phyloP scores from a whole-genome alignment of 148 eudicot genomes.

The Bassia scoparia region DNA sequence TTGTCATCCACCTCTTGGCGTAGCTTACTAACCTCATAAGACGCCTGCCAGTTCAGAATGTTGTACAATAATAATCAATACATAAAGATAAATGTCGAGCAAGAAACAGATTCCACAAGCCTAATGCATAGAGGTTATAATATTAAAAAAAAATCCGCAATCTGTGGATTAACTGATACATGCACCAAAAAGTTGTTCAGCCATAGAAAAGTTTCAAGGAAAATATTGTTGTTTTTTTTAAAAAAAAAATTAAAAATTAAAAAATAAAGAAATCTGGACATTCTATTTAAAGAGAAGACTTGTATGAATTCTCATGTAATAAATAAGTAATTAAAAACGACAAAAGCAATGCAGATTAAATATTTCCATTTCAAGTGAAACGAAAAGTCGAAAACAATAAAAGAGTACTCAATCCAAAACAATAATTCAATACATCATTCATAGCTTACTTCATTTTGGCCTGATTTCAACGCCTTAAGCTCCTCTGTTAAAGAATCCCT shows the following conservation, averaged over 20 bases:
- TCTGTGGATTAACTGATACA: too few relatives aligned
- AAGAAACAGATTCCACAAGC: not conserved
- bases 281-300: too few relatives aligned
- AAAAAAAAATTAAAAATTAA: too few relatives aligned
- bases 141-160: too few relatives aligned
- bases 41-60: conserved; percentile 37
- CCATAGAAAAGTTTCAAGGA: too few relatives aligned
- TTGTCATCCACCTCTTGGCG: conserved; percentile 60
- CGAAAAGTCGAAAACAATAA: not conserved
- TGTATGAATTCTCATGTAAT: too few relatives aligned
- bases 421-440: conserved; percentile 6
- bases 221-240: too few relatives aligned
- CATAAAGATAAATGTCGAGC: not conserved
- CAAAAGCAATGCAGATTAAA: not conserved
- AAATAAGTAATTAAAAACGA: too few relatives aligned
- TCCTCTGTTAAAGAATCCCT: conserved; percentile 53
- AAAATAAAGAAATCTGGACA: too few relatives aligned
- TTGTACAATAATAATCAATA: not conserved
- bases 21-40: conserved; percentile 42
- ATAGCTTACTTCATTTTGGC: conserved; percentile 62
- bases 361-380: not conserved
- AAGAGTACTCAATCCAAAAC: too few relatives aligned
- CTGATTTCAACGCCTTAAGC: conserved; percentile 48
- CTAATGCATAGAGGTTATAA: not conserved
- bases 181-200: too few relatives aligned